These are phyloP conservation scores for Solanum ossicruentum DNA, from an alignment of 257 asterid species.

Conservation along the genomic window DNA sequence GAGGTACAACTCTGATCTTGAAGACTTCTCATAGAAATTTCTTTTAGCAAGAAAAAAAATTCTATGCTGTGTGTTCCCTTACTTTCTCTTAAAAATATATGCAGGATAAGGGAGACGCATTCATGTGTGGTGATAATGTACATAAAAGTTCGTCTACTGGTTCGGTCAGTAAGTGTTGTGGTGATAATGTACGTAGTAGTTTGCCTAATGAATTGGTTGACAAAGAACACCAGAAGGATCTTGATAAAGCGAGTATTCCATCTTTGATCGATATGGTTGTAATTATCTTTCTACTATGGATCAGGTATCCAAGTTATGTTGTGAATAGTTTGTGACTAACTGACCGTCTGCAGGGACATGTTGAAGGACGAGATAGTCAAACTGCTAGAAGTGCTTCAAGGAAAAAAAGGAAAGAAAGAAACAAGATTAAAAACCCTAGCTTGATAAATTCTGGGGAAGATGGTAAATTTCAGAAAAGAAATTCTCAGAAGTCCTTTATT, in stretches of 20 bases:
- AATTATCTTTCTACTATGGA: conserved; percentile 24
- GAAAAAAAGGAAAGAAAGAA: conserved; percentile 74
- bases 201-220: conserved; percentile 18
- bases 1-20: conserved; percentile 36
- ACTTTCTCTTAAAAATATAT: conserved; percentile 10
- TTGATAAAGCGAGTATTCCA: conserved; percentile 24
- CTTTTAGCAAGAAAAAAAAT: background rate
- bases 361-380: conserved; percentile 37
- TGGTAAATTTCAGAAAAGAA: conserved; percentile 35
- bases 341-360: conserved; percentile 63
- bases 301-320: conserved; percentile 18
- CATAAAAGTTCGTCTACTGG: background rate
- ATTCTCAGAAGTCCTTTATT: conserved; percentile 20
- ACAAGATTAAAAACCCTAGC: conserved; percentile 43
- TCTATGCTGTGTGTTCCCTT: background rate
- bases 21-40: conserved; percentile 4
- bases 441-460: conserved; percentile 24
- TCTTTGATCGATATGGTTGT: conserved; percentile 56
- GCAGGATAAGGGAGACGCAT: conserved; percentile 41
- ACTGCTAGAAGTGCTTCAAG: conserved; percentile 41
- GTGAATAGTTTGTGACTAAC: conserved; percentile 41
- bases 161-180: background rate
- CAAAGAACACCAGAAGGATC: conserved; percentile 28
- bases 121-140: conserved; percentile 6
- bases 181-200: conserved; percentile 22